Evolutionary conservation across 352 stramenopile genomes (phyloP), one percentile per base, ranked within the genome.

Genomic region (Phytophthora aleatoria): DNA sequence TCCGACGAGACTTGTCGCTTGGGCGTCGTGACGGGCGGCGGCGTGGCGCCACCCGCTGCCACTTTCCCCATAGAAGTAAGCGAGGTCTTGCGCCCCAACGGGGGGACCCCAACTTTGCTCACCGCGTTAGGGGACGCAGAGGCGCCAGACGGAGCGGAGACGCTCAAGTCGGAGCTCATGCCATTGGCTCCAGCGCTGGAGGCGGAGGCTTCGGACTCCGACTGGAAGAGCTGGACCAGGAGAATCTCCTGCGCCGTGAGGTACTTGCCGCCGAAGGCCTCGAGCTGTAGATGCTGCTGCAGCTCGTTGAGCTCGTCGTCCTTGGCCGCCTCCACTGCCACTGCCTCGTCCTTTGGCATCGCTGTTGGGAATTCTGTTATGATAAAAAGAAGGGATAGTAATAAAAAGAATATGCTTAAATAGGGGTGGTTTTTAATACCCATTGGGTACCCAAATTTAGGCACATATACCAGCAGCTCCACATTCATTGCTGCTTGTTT

Each of bases 241-340:
- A 92, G 67, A 31, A 91, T 91, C 68, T 94, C 85, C 65, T 94
- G 85, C 39, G 72, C 67, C 39, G 85, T 94, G 42, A 94, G 80
- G 74, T 91, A 94, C 61, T 87, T 88, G 10, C 78, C 80, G 10
- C 83, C 76, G 48, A 72, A 85, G 3, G 79, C 73, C 57, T 90
- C 76, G 39, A 94, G 81, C 73, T 91, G 83, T 60, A 92, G 71
- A 54, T 91, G 81, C 74, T 83, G 69, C 76, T 91, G 83, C 53
- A 92, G 75, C 52, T 83, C 82, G 33, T 74, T 58, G 39, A 76
- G 66, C 64, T 85, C 77, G 54, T 89, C 81, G 15, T 87, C 81
- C 59, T 83, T 83, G 41, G 61, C 39, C 31, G 43, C 16, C 12
- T 76, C 60, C 38, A 71, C 36, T 10, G 44, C 52, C 30, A 64